These are phyloP conservation scores for Chlorella ohadii DNA, from an alignment of 139 green algal genomes.

Conservation along the genomic window DNA sequence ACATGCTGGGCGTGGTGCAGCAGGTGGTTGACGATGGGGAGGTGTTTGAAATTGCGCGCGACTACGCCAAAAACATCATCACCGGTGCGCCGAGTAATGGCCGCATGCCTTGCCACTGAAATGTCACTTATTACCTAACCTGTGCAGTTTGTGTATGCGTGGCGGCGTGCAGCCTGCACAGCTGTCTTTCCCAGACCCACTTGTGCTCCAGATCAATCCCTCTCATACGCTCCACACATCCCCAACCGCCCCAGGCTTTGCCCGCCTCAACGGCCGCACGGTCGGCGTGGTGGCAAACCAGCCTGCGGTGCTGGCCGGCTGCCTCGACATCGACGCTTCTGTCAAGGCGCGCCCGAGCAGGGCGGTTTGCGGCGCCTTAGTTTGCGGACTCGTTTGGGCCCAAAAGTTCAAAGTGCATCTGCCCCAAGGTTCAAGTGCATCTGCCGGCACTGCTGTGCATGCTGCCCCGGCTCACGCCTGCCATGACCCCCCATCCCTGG, in stretches of 20 bases:
- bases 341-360: conserved; percentile 56
- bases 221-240: no score
- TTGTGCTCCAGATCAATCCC: no score
- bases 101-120: no score
- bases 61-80: conserved; percentile 75
- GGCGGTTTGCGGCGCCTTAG: no score
- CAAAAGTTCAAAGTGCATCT: no score
- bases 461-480: background rate
- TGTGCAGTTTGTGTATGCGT: no score
- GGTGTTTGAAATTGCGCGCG: conserved; percentile 71
- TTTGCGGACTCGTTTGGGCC: no score
- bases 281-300: conserved; percentile 82
- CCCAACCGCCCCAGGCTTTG: conserved; percentile 55
- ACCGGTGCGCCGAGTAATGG: background rate
- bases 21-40: conserved; percentile 66
- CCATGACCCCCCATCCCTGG: no score
- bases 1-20: conserved; percentile 65
- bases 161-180: no score
- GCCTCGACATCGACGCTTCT: conserved; percentile 78
- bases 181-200: no score
- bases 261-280: conserved; percentile 59
- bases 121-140: no score
- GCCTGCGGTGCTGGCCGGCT: conserved; percentile 67
- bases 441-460: background rate
- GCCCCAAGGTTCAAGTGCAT: background rate